phyloP scores from a whole-genome alignment of 768 basidiomycete genomes.

The Cystoderma amianthinum region DNA sequence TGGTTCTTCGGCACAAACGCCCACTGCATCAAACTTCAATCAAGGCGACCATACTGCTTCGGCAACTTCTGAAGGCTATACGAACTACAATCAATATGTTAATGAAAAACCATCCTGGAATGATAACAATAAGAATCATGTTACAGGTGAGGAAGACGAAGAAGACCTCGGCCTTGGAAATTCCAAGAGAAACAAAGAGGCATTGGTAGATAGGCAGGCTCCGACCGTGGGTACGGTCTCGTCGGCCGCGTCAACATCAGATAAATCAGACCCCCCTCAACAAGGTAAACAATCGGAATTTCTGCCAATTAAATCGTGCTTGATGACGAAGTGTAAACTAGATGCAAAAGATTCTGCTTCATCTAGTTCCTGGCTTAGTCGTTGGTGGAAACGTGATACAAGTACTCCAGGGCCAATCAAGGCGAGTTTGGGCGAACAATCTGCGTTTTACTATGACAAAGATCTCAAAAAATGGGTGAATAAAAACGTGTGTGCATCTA shows the following conservation, averaged over 20 bases:
- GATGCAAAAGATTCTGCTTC: conserved; percentile 20
- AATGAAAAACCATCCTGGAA: conserved; percentile 8
- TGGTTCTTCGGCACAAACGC: conserved; percentile 39
- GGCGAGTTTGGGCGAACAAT: conserved; percentile 92
- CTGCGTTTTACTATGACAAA: conserved; percentile 85
- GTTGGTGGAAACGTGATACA: conserved; percentile 67
- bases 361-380: conserved; percentile 70
- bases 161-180: conserved; percentile 95
- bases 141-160: conserved; percentile 63
- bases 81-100: conserved; percentile 14
- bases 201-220: conserved; percentile 15
- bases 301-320: too few relatives aligned
- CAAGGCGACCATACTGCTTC: conserved; percentile 37
- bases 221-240: conserved; percentile 6
- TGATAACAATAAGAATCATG: too few relatives aligned
- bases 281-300: conserved; percentile 16
- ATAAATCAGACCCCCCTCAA: conserved; percentile 14
- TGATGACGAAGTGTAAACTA: conserved; percentile 4
- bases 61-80: conserved; percentile 27
- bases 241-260: conserved; percentile 10
- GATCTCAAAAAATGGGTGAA: conserved; percentile 97
- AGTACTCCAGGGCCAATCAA: conserved; percentile 63
- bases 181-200: conserved; percentile 26
- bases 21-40: conserved; percentile 64
- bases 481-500: conserved; percentile 57